These are phyloP conservation scores for Pseudogymnoascus sp. DNA, from an alignment of 2,329 filamentous ascomycete species.

Conservation along the genomic window DNA sequence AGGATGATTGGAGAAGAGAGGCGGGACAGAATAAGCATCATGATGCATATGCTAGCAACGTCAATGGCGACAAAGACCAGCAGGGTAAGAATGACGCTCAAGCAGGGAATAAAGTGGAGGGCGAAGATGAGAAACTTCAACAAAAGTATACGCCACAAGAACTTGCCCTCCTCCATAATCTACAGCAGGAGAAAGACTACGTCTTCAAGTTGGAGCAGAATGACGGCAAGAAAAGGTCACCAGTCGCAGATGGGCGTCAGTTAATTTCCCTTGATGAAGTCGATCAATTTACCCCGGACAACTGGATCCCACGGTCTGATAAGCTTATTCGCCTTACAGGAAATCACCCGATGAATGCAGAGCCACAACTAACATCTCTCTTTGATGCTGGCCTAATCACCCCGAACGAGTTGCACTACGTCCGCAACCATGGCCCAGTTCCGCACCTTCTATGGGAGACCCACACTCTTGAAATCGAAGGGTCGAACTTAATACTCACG, in stretches of 20 bases:
- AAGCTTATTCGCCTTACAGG: constrained; percentile 45
- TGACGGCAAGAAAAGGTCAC: constrained; percentile 35
- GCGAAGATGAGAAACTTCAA: constrained; percentile 28
- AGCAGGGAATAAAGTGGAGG: constrained; percentile 14
- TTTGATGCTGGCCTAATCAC: constrained; percentile 44
- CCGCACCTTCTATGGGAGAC: constrained; percentile 43
- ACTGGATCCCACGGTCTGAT: constrained; percentile 44
- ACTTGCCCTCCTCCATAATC: constrained; percentile 34
- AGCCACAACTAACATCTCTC: constrained; percentile 37
- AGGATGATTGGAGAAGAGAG: constrained; percentile 15
- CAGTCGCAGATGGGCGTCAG: constrained; percentile 28
- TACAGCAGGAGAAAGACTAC: constrained; percentile 40
- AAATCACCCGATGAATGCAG: constrained; percentile 47
- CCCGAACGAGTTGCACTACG: constrained; percentile 45
- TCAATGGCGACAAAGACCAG: constrained; percentile 18
- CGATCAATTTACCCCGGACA: constrained; percentile 47
- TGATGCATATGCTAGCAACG: constrained; percentile 14
- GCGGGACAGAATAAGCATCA: constrained; percentile 21
- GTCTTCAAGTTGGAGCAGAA: constrained; percentile 36
- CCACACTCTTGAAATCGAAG: constrained; percentile 40
- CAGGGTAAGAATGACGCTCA: constrained; percentile 26
- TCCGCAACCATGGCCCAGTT: constrained; percentile 48
- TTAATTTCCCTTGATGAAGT: constrained; percentile 39
- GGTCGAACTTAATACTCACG: constrained; percentile 24
- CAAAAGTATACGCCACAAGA: constrained; percentile 37